These are phyloP conservation scores for Fonsecaea nubica DNA, from an alignment of 2,329 filamentous ascomycete species.

Conservation along the genomic window DNA sequence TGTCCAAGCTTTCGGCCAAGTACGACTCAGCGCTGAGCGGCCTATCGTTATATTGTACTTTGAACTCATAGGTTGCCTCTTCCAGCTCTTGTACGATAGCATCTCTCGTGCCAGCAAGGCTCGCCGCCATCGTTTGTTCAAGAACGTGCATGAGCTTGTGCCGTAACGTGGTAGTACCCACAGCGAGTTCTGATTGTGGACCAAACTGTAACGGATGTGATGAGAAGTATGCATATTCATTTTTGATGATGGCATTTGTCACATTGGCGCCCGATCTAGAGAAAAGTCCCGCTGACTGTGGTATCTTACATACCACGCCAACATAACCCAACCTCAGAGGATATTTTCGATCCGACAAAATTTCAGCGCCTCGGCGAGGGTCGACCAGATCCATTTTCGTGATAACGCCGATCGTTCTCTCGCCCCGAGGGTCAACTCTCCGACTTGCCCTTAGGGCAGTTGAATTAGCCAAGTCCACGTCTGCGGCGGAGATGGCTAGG, in stretches of 20 bases:
- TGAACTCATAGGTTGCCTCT: constrained; percentile 97
- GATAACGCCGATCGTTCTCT: constrained; percentile 96
- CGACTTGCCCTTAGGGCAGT: constrained; percentile 88
- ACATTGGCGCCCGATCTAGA: constrained; percentile 82
- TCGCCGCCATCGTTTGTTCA: constrained; percentile 95
- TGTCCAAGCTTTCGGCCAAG: constrained; percentile 89
- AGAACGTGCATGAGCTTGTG: constrained; percentile 98
- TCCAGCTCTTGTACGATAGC: constrained; percentile 94
- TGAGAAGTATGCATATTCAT: constrained; percentile 86
- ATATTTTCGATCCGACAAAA: constrained; percentile 89
- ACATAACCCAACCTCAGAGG: constrained; percentile 95
- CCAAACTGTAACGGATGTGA: constrained; percentile 83
- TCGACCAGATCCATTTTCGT: constrained; percentile 99
- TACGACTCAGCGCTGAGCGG: constrained; percentile 95
- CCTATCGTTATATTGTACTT: constrained; percentile 98
- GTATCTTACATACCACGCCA: constrained; percentile 87
- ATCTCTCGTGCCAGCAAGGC: constrained; percentile 85
- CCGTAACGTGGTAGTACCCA: constrained; percentile 84
- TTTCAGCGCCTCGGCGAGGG: constrained; percentile 74
- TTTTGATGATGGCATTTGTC: constrained; percentile 79
- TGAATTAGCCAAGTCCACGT: constrained; percentile 96
- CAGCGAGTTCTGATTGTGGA: constrained; percentile 70
- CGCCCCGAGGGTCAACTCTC: constrained; percentile 89
- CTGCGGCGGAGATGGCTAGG: constrained; percentile 93
- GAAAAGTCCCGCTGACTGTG: constrained; percentile 74